Evolutionary conservation across 2,329 filamentous ascomycete genomes (phyloP).

Genomic region (Aquanectria penicillioides): DNA sequence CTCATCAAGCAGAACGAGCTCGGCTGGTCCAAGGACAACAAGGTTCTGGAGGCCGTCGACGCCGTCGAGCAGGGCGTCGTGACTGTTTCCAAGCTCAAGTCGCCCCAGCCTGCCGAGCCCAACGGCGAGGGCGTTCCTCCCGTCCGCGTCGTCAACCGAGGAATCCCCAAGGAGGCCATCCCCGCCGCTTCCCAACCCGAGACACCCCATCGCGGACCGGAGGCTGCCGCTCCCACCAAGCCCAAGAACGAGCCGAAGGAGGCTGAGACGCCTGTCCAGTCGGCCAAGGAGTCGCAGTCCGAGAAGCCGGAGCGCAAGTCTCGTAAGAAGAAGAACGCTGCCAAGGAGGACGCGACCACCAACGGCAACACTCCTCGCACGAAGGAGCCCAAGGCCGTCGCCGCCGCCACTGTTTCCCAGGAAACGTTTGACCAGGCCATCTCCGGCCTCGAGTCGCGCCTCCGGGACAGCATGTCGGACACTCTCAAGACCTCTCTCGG

Average conservation of each 20-base stretch:
- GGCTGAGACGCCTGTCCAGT: slow-evolving; percentile 54
- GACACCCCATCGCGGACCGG: slow-evolving; percentile 44
- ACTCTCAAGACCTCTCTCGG: slow-evolving; percentile 66
- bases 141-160: slow-evolving; percentile 49
- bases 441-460: slow-evolving; percentile 61
- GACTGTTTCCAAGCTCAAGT: slow-evolving; percentile 75
- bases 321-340: slow-evolving; percentile 72
- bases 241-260: slow-evolving; percentile 59
- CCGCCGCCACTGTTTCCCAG: slow-evolving; percentile 46
- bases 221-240: slow-evolving; percentile 49
- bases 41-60: slow-evolving; percentile 82
- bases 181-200: slow-evolving; percentile 41
- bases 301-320: slow-evolving; percentile 72
- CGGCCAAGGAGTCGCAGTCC: slow-evolving; percentile 50
- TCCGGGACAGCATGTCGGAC: slow-evolving; percentile 60
- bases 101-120: slow-evolving; percentile 57
- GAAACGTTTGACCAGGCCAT: slow-evolving; percentile 66
- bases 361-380: slow-evolving; percentile 53
- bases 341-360: slow-evolving; percentile 56
- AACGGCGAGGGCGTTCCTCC: slow-evolving; percentile 47
- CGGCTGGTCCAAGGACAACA: slow-evolving; percentile 91
- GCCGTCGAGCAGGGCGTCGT: slow-evolving; percentile 80
- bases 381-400: slow-evolving; percentile 46
- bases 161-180: slow-evolving; percentile 49
- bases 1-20: slow-evolving; percentile 88